Evolutionary conservation across 768 basidiomycete genomes (phyloP), one percentile per base, ranked within the genome.

Genomic region (Neoboletus brunneissimus): DNA sequence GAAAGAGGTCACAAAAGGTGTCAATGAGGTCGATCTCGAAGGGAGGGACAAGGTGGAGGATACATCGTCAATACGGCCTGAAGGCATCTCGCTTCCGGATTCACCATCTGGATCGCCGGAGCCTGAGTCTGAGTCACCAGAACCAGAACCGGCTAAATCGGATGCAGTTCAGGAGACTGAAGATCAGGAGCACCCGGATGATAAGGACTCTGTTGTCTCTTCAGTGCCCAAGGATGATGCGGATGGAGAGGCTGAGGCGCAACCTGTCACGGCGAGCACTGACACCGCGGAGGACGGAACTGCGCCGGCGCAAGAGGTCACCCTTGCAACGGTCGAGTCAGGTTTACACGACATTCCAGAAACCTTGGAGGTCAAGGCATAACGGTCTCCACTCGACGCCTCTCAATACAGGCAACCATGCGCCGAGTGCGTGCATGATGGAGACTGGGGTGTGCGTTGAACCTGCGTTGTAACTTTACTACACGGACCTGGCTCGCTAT

Each of bases 1-100:
- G 23, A 88, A 85, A 67, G 86, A 85, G 63, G 86, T 90, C 57
- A 88, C 87, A 0, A 67, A 80, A 64, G 87, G 87, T 5, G 89
- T 89, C 48, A 76, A 85, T 58, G 79, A 85, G 59, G 87, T 89
- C 48, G 87, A 84, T 51, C 71, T 89, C 48, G 81, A 81, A 37
- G 84, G 78, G 31, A 58, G 56, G 51, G 60, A 53, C 44, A 16
- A 57, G 41, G 55, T 53, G 32, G 60, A 61, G 27, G 59, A 50
- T 27, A 29, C 20, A 10, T 55, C 58, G 15, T 58, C 61, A 23
- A 59, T 56, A 51, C 54, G 35, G 5, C 72, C 76, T 4, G 73
- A 75, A 38, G 71, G 61, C 6, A 60, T 76, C 11, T 73, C 76
- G 23, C 68, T 76, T 7, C 76, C 76, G 1, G 76, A 72, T 18